phyloP scores from a whole-genome alignment of 2,329 filamentous ascomycete species.

The Ascocoryne sarcoides region DNA sequence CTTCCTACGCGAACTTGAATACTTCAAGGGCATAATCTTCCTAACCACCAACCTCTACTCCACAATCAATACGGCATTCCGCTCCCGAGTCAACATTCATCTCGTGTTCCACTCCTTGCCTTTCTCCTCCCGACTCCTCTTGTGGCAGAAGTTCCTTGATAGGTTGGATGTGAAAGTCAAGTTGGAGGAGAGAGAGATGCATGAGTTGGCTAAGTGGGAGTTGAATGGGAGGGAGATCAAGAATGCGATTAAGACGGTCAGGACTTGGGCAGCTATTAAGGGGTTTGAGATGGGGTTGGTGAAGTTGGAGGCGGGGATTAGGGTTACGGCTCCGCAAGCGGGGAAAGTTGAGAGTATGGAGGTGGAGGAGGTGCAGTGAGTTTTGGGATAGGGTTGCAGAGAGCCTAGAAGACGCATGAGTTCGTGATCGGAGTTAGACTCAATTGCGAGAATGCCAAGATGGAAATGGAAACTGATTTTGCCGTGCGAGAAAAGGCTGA shows the following conservation, averaged over 20 bases:
- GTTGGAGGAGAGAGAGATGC: slow-evolving; percentile 31
- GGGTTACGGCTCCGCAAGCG: slow-evolving; percentile 36
- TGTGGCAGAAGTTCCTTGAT: slow-evolving; percentile 40
- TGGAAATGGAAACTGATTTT: too few relatives aligned
- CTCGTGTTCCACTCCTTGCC: slow-evolving; percentile 36
- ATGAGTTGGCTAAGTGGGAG: slow-evolving; percentile 35
- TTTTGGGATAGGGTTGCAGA: too few relatives aligned
- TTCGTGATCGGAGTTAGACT: too few relatives aligned
- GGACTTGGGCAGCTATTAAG: slow-evolving; percentile 38
- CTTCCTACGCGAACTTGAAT: slow-evolving; percentile 23
- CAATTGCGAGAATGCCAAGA: too few relatives aligned
- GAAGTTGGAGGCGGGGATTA: slow-evolving; percentile 37
- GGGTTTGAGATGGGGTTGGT: slow-evolving; percentile 34
- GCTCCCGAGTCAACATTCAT: slow-evolving; percentile 39
- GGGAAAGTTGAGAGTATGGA: slow-evolving; percentile 24
- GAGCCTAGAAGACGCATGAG: too few relatives aligned
- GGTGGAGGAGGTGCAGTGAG: too few relatives aligned
- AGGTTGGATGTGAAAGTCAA: slow-evolving; percentile 39
- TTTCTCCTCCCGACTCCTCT: slow-evolving; percentile 30
- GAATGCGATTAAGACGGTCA: slow-evolving; percentile 29
- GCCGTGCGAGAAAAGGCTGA: too few relatives aligned
- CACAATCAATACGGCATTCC: slow-evolving; percentile 30
- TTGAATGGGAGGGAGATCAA: slow-evolving; percentile 30
- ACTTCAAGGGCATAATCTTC: slow-evolving; percentile 27
- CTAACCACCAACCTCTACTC: slow-evolving; percentile 27